These are phyloP conservation scores for Chytridium lagenaria DNA, from an alignment of 371 early-diverging fungal genomes.

Conservation along the genomic window DNA sequence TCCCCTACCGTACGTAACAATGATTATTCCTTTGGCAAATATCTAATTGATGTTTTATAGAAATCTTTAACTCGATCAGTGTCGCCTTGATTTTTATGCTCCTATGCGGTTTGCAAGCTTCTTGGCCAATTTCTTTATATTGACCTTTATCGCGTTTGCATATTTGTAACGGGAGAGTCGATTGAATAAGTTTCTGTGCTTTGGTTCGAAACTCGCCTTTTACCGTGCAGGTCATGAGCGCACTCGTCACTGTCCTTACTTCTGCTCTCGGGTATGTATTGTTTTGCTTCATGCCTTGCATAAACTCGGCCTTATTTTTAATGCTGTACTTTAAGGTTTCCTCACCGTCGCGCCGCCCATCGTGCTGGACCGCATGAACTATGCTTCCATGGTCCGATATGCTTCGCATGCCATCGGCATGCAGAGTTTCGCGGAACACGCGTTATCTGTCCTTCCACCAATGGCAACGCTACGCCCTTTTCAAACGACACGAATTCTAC, in stretches of 20 bases:
- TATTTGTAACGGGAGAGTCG: conserved; percentile 44
- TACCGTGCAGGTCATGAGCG: conserved; percentile 45
- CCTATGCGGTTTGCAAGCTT: conserved; percentile 34
- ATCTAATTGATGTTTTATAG: conserved; percentile 20
- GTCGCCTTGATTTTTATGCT: conserved; percentile 36
- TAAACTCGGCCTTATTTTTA: not conserved
- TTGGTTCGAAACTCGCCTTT: conserved; percentile 39
- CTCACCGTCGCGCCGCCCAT: conserved; percentile 28
- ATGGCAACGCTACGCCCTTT: no score
- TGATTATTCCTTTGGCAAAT: not conserved
- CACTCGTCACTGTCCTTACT: conserved; percentile 37
- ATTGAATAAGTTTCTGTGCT: conserved; percentile 52
- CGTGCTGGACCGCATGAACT: conserved; percentile 45
- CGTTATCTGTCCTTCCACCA: not conserved
- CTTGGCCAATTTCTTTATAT: conserved; percentile 30
- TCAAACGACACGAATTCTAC: no score
- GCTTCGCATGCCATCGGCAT: conserved; percentile 38
- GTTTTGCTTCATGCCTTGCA: not conserved
- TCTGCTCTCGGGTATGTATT: conserved; percentile 43
- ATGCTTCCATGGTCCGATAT: conserved; percentile 43
- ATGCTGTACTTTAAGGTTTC: not conserved
- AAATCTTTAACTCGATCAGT: conserved; percentile 36
- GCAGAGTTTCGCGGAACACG: conserved; percentile 29
- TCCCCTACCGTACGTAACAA: conserved; percentile 40
- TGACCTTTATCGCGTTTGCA: conserved; percentile 25